Percentiles rank a stretch among this genome's conserved stretches.
Conservation (phyloP, 129 eudicot genomes). For the Tagetes erecta region DNA sequence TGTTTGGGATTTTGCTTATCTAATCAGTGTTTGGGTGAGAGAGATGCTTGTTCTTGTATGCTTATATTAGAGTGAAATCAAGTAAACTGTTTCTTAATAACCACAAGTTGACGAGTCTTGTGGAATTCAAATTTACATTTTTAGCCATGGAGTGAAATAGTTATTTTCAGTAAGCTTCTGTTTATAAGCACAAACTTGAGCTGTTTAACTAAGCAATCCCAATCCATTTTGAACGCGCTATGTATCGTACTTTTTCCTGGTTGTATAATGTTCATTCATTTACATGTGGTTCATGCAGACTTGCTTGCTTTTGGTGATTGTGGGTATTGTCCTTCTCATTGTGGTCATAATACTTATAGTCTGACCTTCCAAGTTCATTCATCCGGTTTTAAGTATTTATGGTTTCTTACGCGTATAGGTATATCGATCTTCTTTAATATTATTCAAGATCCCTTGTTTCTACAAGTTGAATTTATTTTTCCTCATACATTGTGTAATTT, state of each 20-base stretch:
- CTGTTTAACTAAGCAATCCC: neutral
- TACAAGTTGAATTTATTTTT: constrained; percentile 9
- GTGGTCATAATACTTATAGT: constrained; percentile 70
- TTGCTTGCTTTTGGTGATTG: constrained; percentile 83
- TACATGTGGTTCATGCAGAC: constrained; percentile 46
- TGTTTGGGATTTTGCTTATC: neutral
- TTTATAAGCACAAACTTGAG: neutral
- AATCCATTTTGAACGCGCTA: neutral
- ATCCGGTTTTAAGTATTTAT: neutral
- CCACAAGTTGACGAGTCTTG: neutral
- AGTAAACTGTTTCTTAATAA: too few relatives aligned
- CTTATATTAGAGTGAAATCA: neutral
- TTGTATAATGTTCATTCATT: neutral
- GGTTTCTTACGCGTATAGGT: neutral
- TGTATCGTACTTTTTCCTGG: too few relatives aligned
- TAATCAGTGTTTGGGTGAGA: neutral
- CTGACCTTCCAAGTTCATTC: constrained; percentile 26
- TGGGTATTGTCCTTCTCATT: constrained; percentile 80
- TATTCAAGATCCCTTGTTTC: constrained; percentile 15
- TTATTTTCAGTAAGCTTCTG: neutral
- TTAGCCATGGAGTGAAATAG: neutral
- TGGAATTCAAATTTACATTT: neutral
- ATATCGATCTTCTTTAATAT: constrained; percentile 12
- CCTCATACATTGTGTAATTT: constrained; percentile 5
- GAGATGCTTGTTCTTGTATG: neutral